Conservation (phyloP, 2,329 filamentous ascomycete species). For the Pseudogymnoascus sp. region DNA sequence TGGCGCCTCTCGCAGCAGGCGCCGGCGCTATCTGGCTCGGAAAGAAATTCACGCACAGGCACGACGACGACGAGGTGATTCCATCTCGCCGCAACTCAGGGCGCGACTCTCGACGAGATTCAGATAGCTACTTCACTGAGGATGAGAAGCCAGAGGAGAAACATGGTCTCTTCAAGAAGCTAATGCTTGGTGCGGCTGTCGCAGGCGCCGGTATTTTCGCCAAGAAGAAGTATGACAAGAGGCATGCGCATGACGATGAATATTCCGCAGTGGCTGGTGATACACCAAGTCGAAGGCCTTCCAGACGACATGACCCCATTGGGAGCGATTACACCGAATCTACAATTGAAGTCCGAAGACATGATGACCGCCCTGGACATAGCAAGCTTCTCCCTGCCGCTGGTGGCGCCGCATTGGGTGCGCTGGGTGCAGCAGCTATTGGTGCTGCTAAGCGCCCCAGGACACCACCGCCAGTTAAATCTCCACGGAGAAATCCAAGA, state of each 20-base stretch:
- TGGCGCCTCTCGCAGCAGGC: constrained; percentile 47
- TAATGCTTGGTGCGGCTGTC: constrained; percentile 52
- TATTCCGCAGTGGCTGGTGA: constrained; percentile 56
- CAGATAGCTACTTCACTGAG: constrained; percentile 46
- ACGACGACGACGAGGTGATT: constrained; percentile 38
- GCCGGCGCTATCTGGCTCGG: constrained; percentile 46
- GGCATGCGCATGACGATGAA: constrained; percentile 47
- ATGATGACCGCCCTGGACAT: constrained; percentile 30
- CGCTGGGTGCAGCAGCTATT: constrained; percentile 33
- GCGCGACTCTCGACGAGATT: constrained; percentile 38
- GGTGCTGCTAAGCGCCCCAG: constrained; percentile 38
- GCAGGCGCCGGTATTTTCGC: constrained; percentile 55
- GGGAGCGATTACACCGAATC: constrained; percentile 41
- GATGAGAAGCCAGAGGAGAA: constrained; percentile 52
- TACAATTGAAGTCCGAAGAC: constrained; percentile 17
- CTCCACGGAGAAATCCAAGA: constrained; percentile 36
- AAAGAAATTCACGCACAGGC: constrained; percentile 22
- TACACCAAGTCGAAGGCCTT: constrained; percentile 44
- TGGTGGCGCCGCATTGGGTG: constrained; percentile 1
- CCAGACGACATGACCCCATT: constrained; percentile 24
- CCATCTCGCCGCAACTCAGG: constrained; percentile 39
- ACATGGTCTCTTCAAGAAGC: constrained; percentile 49
- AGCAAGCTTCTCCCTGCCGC: constrained; percentile 2
- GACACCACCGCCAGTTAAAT: constrained; percentile 32
- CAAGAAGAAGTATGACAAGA: constrained; percentile 49